phyloP scores from a whole-genome alignment of 2,329 filamentous ascomycete species.

The Didymella exigua region DNA sequence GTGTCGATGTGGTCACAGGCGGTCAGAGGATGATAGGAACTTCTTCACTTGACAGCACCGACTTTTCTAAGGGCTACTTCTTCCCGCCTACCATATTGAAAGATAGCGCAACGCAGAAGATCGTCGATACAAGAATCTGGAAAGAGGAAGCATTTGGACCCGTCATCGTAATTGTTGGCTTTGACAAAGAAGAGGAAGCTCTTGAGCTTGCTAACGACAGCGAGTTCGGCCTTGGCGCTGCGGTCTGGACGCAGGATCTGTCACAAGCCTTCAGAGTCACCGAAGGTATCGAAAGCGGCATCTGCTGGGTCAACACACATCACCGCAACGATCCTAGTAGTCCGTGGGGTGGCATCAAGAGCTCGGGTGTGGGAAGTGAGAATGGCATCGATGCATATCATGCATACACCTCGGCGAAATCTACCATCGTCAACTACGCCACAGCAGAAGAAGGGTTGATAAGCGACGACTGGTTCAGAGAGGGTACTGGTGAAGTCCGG shows the following conservation, averaged over 20 bases:
- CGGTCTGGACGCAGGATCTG: constrained; percentile 59
- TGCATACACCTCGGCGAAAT: constrained; percentile 61
- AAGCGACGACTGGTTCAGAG: constrained; percentile 63
- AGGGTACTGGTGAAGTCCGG: constrained; percentile 59
- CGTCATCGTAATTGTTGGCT: constrained; percentile 57
- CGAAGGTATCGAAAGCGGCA: constrained; percentile 55
- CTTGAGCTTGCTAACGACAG: constrained; percentile 57
- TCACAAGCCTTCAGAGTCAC: constrained; percentile 56
- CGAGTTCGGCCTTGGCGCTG: constrained; percentile 58
- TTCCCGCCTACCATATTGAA: constrained; percentile 55
- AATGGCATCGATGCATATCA: constrained; percentile 65
- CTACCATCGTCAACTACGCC: constrained; percentile 73
- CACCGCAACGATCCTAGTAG: constrained; percentile 75
- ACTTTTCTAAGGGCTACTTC: constrained; percentile 60
- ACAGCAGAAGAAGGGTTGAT: constrained; percentile 57
- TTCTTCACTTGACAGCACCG: constrained; percentile 58
- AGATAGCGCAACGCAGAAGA: constrained; percentile 35
- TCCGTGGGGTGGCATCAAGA: constrained; percentile 70
- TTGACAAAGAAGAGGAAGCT: constrained; percentile 55
- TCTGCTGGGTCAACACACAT: constrained; percentile 60
- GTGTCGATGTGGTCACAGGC: constrained; percentile 53
- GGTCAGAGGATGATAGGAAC: constrained; percentile 56
- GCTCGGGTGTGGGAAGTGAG: constrained; percentile 71
- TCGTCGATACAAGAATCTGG: constrained; percentile 48
- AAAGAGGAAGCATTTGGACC: constrained; percentile 59